These are phyloP conservation scores for Leccinum truebloodii DNA, from an alignment of 768 basidiomycete species.

Conservation along the genomic window DNA sequence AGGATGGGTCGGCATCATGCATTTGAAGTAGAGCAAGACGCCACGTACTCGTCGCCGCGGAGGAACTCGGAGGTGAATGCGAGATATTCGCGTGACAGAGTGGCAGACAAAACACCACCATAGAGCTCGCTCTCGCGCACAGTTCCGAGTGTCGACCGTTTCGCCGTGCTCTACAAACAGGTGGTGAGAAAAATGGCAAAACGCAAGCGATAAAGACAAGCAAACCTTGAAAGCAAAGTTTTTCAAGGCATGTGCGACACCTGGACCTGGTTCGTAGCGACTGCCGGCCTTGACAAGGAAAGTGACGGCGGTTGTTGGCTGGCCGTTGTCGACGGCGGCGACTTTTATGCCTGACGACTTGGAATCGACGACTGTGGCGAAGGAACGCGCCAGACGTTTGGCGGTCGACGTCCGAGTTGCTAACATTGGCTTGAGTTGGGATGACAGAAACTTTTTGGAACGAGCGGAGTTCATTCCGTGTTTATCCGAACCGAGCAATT, in stretches of 20 bases:
- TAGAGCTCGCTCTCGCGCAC: constrained; percentile 92
- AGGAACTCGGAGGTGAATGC: constrained; percentile 94
- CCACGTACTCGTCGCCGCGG: constrained; percentile 90
- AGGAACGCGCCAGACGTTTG: constrained; percentile 64
- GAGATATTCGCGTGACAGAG: constrained; percentile 85
- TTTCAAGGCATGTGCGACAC: constrained; percentile 92
- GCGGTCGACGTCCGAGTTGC: constrained; percentile 60
- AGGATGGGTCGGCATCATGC: not conserved
- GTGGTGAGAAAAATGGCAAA: not conserved
- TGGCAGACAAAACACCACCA: constrained; percentile 87
- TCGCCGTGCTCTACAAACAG: constrained; percentile 68
- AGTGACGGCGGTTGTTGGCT: constrained; percentile 84
- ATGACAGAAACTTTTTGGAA: constrained; percentile 5
- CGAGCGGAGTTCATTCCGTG: constrained; percentile 34
- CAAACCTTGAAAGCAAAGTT: constrained; percentile 99
- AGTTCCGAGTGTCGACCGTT: constrained; percentile 86
- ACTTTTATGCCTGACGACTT: constrained; percentile 73
- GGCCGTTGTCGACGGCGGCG: constrained; percentile 78
- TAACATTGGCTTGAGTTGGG: constrained; percentile 47
- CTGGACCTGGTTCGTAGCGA: constrained; percentile 84
- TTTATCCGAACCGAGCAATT: constrained; percentile 21
- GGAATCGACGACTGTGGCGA: constrained; percentile 81
- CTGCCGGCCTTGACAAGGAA: constrained; percentile 92
- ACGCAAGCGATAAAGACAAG: not conserved
- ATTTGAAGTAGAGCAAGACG: not conserved